Percentiles rank a stretch among this genome's conserved stretches.
These are phyloP conservation scores for Agastache rugosa DNA, from an alignment of 257 asterid genomes.

Conservation along the genomic window DNA sequence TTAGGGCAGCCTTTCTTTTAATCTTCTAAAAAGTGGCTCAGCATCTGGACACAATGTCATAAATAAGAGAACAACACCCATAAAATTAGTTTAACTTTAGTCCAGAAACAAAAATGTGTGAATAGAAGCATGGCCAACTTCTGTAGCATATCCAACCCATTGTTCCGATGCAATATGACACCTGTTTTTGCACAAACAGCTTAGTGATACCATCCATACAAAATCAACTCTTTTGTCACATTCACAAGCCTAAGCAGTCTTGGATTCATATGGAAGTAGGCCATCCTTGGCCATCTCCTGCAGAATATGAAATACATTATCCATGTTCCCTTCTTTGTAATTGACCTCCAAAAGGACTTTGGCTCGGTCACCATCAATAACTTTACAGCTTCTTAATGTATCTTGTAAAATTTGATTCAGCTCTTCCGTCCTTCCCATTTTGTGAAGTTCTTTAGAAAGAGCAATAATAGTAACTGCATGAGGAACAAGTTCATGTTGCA, in stretches of 20 bases:
- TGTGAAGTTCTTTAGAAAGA: constrained; percentile 66
- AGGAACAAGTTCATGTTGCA: constrained; percentile 56
- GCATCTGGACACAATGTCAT: constrained; percentile 4
- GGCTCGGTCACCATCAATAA: constrained; percentile 71
- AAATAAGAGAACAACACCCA: neutral
- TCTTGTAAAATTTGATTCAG: constrained; percentile 54
- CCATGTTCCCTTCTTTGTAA: constrained; percentile 79
- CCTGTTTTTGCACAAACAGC: neutral
- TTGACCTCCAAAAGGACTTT: constrained; percentile 72
- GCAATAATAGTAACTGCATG: constrained; percentile 72
- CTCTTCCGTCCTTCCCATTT: constrained; percentile 63
- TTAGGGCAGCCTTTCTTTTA: neutral
- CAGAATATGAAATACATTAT: constrained; percentile 68
- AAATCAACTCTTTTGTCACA: neutral
- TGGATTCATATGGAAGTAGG: constrained; percentile 73
- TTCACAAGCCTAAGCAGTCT: constrained; percentile 42
- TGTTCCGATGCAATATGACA: neutral
- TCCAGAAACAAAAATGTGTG: neutral
- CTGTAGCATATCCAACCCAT: neutral
- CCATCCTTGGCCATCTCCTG: constrained; percentile 86
- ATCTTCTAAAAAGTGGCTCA: constrained; percentile 34
- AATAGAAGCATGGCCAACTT: neutral
- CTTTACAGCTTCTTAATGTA: constrained; percentile 63
- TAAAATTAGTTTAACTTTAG: neutral
- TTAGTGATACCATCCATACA: neutral